Evolutionary conservation across 768 basidiomycete genomes (phyloP).

Genomic region (Lentinus tigrinus): DNA sequence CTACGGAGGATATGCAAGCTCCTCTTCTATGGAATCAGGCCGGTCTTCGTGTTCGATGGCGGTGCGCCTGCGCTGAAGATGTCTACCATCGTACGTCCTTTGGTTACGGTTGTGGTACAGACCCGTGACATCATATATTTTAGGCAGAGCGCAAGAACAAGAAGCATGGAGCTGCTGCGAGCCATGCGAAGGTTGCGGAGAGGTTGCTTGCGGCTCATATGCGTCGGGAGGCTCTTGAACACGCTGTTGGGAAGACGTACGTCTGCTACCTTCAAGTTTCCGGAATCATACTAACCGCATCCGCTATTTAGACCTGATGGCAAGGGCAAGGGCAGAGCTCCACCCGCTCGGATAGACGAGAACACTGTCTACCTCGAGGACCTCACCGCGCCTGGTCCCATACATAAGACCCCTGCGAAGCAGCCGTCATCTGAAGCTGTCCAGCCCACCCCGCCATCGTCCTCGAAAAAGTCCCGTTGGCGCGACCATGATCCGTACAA

Average conservation of each 20-base stretch:
- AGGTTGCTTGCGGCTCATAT: constrained; percentile 90
- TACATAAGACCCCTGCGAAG: constrained; percentile 51
- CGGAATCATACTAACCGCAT: not conserved
- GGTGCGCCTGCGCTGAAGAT: constrained; percentile 91
- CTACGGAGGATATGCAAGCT: constrained; percentile 90
- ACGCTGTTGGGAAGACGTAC: constrained; percentile 46
- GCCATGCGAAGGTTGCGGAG: constrained; percentile 86
- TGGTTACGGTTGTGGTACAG: not conserved
- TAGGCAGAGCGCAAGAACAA: constrained; percentile 87
- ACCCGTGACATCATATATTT: not conserved
- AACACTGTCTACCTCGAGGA: constrained; percentile 90
- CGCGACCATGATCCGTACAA: constrained; percentile 88
- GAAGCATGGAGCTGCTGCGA: constrained; percentile 87
- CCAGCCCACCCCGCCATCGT: constrained; percentile 43
- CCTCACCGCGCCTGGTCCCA: constrained; percentile 50
- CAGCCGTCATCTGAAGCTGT: not conserved
- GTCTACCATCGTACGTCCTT: constrained; percentile 72
- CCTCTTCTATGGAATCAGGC: constrained; percentile 95
- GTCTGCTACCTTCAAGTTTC: constrained; percentile 19
- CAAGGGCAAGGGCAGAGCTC: constrained; percentile 48
- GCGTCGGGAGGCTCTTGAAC: constrained; percentile 82
- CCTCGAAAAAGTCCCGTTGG: constrained; percentile 61
- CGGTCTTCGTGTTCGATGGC: constrained; percentile 98
- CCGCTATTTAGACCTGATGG: constrained; percentile 9
- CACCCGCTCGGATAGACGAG: constrained; percentile 57